Percentiles rank a stretch among this genome's conserved stretches.
phyloP scores from a whole-genome alignment of 2,329 filamentous ascomycete species.

The Elsinoe fawcettii region DNA sequence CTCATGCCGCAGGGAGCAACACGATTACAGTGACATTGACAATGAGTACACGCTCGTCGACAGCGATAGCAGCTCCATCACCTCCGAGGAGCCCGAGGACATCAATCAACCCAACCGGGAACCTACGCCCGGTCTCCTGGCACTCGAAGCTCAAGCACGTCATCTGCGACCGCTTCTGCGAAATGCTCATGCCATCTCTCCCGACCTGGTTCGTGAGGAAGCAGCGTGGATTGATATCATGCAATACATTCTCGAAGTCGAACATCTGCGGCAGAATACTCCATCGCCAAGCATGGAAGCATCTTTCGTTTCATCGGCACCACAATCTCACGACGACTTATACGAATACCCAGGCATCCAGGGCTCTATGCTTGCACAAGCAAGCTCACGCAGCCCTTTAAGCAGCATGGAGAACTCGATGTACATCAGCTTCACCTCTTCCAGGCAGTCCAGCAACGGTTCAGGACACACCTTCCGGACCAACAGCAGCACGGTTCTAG shows the following conservation, averaged over 20 bases:
- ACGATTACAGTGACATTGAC: neutral
- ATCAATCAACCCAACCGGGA: constrained; percentile 2
- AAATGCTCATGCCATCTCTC: neutral
- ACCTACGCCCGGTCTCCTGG: neutral
- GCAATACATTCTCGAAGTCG: neutral
- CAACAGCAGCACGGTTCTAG: neutral
- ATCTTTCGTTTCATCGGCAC: neutral
- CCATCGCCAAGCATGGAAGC: neutral
- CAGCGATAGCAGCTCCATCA: constrained; percentile 1
- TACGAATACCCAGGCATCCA: neutral
- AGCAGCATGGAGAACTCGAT: constrained; percentile 12
- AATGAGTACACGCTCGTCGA: neutral
- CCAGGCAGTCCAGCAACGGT: neutral
- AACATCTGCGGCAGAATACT: neutral
- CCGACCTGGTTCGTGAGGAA: neutral
- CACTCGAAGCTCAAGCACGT: neutral
- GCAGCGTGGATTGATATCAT: neutral
- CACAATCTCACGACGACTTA: neutral
- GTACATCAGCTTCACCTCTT: constrained; percentile 4
- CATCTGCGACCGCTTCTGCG: neutral
- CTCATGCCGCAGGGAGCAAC: neutral
- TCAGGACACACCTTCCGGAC: neutral
- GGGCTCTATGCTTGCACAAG: neutral
- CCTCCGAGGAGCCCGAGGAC: neutral
- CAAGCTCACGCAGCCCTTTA: neutral